Base-by-base conservation (phyloP, 2,329 filamentous ascomycete species). In the Aspergillus sojae region DNA sequence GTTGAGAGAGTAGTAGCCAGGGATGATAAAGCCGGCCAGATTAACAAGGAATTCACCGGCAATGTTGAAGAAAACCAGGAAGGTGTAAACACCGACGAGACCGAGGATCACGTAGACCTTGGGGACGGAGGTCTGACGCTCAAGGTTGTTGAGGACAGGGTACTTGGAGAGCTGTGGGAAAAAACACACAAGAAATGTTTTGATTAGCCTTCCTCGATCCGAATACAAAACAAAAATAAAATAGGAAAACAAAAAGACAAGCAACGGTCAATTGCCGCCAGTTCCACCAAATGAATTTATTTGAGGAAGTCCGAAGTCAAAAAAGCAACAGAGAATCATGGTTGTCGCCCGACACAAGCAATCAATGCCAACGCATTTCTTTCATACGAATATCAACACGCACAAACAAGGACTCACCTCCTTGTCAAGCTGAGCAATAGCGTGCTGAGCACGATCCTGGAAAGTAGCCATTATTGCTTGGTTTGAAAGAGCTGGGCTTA, bases 1-100 rank as follows among this genome's bases (percentile, higher is more conserved):
- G 68, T 86, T 80, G 61, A 90, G 81, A 30, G 87, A 89, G 79
- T 89, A 90, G 81, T 89, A 90, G 68, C 84, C 86, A 54, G 88
- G 88, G 66, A 90, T 80, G 67, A 87, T 75, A 77, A 90, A 90
- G 65, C 88, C 88, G 65, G 87, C 86, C 72, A 88, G 83, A 80
- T 90, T 90, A 75, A 89, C 86, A 63, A 90, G 83, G 78, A 90
- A 89, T 73, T 87, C 85, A 78, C 88, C 88, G 66, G 85, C 88
- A 69, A 90, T 89, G 82, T 90, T 90, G 82, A 90, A 90, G 82
- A 90, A 90, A 78, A 90, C 83, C 61, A 89, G 81, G 84, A 89
- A 89, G 81, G 89, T 88, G 83, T 90, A 90, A 66, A 89, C 81
- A 63, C 85, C 87, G 67, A 81, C 85, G 61, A 90, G 80, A 70